Conservation (phyloP, 108 stramenopile species). For the Skeletonema potamos region DNA sequence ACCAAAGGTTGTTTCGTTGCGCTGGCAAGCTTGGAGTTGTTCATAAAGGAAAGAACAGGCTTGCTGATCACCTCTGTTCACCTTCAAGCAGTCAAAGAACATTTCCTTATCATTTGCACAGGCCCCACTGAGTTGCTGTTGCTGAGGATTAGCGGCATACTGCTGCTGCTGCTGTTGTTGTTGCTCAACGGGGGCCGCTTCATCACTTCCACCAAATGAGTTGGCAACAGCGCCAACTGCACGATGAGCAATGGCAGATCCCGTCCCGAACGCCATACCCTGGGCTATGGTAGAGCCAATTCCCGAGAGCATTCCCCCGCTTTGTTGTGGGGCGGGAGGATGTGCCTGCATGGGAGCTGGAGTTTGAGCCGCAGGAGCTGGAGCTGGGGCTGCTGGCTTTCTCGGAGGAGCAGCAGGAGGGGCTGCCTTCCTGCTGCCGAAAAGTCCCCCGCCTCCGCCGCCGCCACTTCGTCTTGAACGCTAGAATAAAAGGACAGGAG, state of each 20-base stretch:
- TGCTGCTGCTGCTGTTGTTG: slow-evolving; percentile 27
- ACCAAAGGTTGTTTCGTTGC: slow-evolving; percentile 44
- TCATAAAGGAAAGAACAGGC: slow-evolving; percentile 91
- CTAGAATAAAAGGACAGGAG: slow-evolving; percentile 3
- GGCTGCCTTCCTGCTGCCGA: slow-evolving; percentile 9
- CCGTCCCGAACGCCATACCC: slow-evolving; percentile 98
- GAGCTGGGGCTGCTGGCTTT: slow-evolving; percentile 29
- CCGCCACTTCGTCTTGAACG: slow-evolving; percentile 33
- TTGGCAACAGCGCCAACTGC: slow-evolving; percentile 85
- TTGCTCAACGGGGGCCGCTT: slow-evolving; percentile 28
- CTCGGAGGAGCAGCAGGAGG: slow-evolving; percentile 7
- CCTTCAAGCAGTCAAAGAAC: slow-evolving; percentile 91
- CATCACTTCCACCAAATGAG: slow-evolving; percentile 62
- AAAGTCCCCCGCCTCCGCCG: slow-evolving; percentile 29
- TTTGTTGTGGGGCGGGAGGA: slow-evolving; percentile 37
- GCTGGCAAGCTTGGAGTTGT: slow-evolving; percentile 87
- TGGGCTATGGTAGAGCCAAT: slow-evolving; percentile 96
- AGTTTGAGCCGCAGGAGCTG: slow-evolving; percentile 42
- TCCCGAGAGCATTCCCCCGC: slow-evolving; percentile 95
- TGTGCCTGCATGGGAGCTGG: slow-evolving; percentile 52
- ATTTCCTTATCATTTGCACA: slow-evolving; percentile 91
- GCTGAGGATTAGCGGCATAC: slow-evolving; percentile 12
- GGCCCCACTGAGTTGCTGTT: slow-evolving; percentile 50
- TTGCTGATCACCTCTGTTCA: slow-evolving; percentile 87
- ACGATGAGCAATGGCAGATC: slow-evolving; percentile 94